phyloP scores from a whole-genome alignment of 2,329 filamentous ascomycete species.

The Dactylella cylindrospora region DNA sequence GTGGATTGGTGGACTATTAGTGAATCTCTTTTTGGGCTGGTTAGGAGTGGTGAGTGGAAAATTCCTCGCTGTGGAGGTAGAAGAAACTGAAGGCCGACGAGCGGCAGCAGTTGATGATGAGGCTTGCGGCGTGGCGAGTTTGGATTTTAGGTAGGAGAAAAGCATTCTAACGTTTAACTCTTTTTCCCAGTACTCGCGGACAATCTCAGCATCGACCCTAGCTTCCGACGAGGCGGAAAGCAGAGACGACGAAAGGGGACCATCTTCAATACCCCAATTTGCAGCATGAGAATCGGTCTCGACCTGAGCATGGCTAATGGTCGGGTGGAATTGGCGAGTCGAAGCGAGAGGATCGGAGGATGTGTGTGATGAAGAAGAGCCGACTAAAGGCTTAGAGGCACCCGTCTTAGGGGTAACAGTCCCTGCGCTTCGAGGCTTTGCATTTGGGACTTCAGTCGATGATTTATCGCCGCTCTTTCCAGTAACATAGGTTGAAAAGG shows the following conservation, averaged over 20 bases:
- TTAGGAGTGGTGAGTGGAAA: slow-evolving; percentile 83
- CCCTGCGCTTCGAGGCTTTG: slow-evolving; percentile 20
- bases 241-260: slow-evolving; percentile 55
- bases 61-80: slow-evolving; percentile 60
- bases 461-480: slow-evolving; percentile 11
- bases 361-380: slow-evolving; percentile 31
- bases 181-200: slow-evolving; percentile 85
- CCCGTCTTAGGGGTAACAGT: slow-evolving; percentile 22
- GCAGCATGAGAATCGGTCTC: slow-evolving; percentile 57
- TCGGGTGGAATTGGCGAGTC: slow-evolving; percentile 47
- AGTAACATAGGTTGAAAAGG: slow-evolving; percentile 77
- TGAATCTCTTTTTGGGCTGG: slow-evolving; percentile 49
- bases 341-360: slow-evolving; percentile 25
- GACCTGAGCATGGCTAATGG: slow-evolving; percentile 50
- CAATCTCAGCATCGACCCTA: slow-evolving; percentile 51
- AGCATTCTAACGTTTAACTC: slow-evolving; percentile 89
- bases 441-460: not conserved
- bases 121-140: slow-evolving; percentile 51
- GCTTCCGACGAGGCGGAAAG: slow-evolving; percentile 43
- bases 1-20: slow-evolving; percentile 57
- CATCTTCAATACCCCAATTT: slow-evolving; percentile 64
- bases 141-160: slow-evolving; percentile 78
- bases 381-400: slow-evolving; percentile 21
- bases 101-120: slow-evolving; percentile 53
- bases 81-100: slow-evolving; percentile 54